These are phyloP conservation scores for Stemphylium lycopersici DNA, from an alignment of 2,329 filamentous ascomycete species.

Conservation along the genomic window DNA sequence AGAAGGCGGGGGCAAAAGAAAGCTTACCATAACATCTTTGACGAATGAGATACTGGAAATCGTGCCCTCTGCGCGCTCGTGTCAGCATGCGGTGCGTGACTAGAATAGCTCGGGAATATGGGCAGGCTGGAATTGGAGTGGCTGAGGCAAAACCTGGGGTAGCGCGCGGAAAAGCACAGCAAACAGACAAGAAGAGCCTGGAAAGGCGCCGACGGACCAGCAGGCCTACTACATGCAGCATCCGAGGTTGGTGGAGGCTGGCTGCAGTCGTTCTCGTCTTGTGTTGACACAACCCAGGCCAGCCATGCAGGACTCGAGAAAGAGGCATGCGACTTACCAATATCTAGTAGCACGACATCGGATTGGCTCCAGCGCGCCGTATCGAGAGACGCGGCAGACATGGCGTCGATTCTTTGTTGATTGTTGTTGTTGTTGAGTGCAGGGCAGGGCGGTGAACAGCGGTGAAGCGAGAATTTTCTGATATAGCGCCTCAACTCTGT, in stretches of 20 bases:
- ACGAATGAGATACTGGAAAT: slow-evolving; percentile 85
- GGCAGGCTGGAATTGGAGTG: slow-evolving; percentile 18
- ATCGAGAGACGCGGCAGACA: slow-evolving; percentile 38
- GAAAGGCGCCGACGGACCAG: slow-evolving; percentile 5
- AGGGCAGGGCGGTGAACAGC: slow-evolving; percentile 39
- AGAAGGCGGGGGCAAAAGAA: slow-evolving; percentile 22
- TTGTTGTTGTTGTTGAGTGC: slow-evolving; percentile 25
- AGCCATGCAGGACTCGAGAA: slow-evolving; percentile 19
- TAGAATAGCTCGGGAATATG: slow-evolving; percentile 21
- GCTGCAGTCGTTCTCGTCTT: slow-evolving; percentile 21
- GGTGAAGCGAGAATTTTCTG: slow-evolving; percentile 42
- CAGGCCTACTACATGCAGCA: slow-evolving; percentile 16
- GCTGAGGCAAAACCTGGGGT: slow-evolving; percentile 41
- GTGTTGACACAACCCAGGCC: no score
- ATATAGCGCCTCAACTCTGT: slow-evolving; percentile 13
- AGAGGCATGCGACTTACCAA: slow-evolving; percentile 56
- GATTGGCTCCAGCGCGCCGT: slow-evolving; percentile 41
- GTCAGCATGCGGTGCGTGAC: slow-evolving; percentile 35
- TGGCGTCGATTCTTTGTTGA: slow-evolving; percentile 26
- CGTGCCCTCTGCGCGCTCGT: slow-evolving; percentile 69
- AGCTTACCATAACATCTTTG: slow-evolving; percentile 78
- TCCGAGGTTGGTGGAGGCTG: slow-evolving; percentile 24
- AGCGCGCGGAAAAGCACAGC: slow-evolving; percentile 22
- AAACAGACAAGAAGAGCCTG: slow-evolving; percentile 1
- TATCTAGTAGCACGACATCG: slow-evolving; percentile 63